Evolutionary conservation across 176 grass and related monocot species (phyloP).

Genomic region (Musa troglodytarum): DNA sequence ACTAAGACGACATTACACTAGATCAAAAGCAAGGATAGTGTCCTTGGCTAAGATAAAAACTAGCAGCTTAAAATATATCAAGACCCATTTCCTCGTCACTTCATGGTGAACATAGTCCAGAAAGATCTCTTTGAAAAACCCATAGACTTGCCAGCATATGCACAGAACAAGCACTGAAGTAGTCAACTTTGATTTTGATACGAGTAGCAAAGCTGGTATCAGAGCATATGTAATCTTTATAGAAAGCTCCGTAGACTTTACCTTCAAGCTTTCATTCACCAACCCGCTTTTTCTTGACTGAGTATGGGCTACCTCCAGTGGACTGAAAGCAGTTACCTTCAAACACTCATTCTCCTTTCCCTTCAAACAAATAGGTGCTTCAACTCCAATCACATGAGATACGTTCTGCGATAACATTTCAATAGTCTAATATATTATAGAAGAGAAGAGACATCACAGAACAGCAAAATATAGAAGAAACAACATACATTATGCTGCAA

Average conservation of each 20-base stretch:
- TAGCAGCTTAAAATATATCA: conserved; percentile 75
- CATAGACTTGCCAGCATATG: conserved; percentile 69
- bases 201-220: conserved; percentile 43
- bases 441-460: neutral
- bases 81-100: conserved; percentile 62
- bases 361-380: conserved; percentile 8
- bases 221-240: conserved; percentile 38
- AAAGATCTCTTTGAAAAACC: conserved; percentile 84
- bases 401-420: conserved; percentile 14
- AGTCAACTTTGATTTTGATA: conserved; percentile 43
- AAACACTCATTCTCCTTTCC: conserved; percentile 15
- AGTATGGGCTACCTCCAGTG: conserved; percentile 26
- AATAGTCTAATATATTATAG: neutral
- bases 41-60: conserved; percentile 71
- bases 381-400: conserved; percentile 9
- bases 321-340: conserved; percentile 55
- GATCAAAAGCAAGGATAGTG: conserved; percentile 43
- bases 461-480: neutral
- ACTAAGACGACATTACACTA: conserved; percentile 36
- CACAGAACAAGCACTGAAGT: conserved; percentile 45
- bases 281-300: conserved; percentile 30
- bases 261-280: conserved; percentile 46
- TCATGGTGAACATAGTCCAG: conserved; percentile 78
- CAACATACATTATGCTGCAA: neutral
- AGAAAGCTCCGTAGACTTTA: conserved; percentile 37